Evolutionary conservation across 345 rosid species (phyloP), one percentile per base, ranked within the genome.

Genomic region (Gossypium australe): DNA sequence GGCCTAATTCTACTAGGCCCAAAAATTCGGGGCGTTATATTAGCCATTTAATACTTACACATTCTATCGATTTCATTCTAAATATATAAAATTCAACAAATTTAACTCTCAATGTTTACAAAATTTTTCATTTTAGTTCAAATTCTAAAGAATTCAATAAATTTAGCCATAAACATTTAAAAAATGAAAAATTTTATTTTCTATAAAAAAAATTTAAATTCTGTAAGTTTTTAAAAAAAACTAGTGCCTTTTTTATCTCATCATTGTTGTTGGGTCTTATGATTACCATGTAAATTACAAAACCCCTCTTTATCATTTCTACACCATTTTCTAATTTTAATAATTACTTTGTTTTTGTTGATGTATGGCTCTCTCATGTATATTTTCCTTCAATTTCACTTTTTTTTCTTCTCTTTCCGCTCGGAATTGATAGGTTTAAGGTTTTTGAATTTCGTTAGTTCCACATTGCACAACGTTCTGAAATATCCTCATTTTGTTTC

Each of bases 221-320:
- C 0, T 29, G 34, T 29, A 29, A 29, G 5, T 29, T 29, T 29
- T 29, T 29, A 0, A 29, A 29, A 29, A 29, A 29, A 29, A 29
- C 77, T 84, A 81, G 45, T 89, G 89, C 80, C 82, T 85, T 53
- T 89, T 94, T 2, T 82, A 87, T 70, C 90, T 88, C 80, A 92
- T 92, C 84, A 97, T 95, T 18, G 84, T 92, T 72, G 93, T 88
- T 60, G 87, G 98, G 65, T 72, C 94, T 83, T 92, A 89, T 65
- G 87, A 91, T 80, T 86, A 82, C 79, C 81, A 77, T 71, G 97
- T 91, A 82, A 57, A 56, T 11, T 49, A 7, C 18, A 66, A 34
- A 64, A 22, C 70, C 78, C 56, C 57, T 59, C 61, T 61, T 2
- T 18, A 53, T 73, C 27, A 24, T 65, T 52, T 9, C 41, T 70